Conservation (phyloP, 345 rosid species). For the Bruguiera parviflora region DNA sequence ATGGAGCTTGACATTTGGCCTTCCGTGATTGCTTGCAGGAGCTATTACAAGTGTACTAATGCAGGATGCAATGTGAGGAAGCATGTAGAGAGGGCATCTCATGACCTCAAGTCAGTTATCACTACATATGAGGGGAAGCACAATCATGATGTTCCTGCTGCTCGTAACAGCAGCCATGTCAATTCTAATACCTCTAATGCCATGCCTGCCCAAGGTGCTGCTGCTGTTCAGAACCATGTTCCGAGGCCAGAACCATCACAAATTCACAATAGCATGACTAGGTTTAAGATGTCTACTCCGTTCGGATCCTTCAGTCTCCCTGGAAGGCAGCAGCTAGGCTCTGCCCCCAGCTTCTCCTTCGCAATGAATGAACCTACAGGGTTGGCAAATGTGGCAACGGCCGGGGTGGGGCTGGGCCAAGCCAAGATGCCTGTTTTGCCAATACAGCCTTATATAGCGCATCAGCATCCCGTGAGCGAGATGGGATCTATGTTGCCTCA, state of each 20-base stretch:
- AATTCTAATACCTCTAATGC: slow-evolving; percentile 12
- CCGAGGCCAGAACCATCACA: slow-evolving; percentile 62
- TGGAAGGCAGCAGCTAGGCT: slow-evolving; percentile 68
- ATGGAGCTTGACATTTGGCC: not conserved
- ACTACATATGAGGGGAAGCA: slow-evolving; percentile 98
- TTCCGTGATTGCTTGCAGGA: slow-evolving; percentile 44
- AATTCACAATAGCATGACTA: slow-evolving; percentile 49
- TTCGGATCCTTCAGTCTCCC: slow-evolving; percentile 57
- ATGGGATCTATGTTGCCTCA: slow-evolving; percentile 69
- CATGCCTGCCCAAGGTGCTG: slow-evolving; percentile 13
- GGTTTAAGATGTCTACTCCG: slow-evolving; percentile 54
- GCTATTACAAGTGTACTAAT: slow-evolving; percentile 95
- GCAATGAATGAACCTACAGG: slow-evolving; percentile 53
- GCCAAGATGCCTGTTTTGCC: slow-evolving; percentile 55
- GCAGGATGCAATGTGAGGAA: slow-evolving; percentile 92
- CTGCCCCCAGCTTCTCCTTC: slow-evolving; percentile 58
- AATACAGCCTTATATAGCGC: slow-evolving; percentile 52
- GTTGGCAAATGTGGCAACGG: slow-evolving; percentile 58
- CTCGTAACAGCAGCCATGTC: slow-evolving; percentile 35
- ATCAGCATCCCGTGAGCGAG: slow-evolving; percentile 44
- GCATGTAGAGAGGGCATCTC: slow-evolving; percentile 98
- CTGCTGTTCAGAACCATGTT: slow-evolving; percentile 40
- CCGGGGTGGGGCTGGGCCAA: slow-evolving; percentile 63
- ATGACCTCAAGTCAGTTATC: slow-evolving; percentile 90
- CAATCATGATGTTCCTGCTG: slow-evolving; percentile 88